These are phyloP conservation scores for Lenzites betulinus DNA, from an alignment of 768 basidiomycete genomes.

Conservation along the genomic window DNA sequence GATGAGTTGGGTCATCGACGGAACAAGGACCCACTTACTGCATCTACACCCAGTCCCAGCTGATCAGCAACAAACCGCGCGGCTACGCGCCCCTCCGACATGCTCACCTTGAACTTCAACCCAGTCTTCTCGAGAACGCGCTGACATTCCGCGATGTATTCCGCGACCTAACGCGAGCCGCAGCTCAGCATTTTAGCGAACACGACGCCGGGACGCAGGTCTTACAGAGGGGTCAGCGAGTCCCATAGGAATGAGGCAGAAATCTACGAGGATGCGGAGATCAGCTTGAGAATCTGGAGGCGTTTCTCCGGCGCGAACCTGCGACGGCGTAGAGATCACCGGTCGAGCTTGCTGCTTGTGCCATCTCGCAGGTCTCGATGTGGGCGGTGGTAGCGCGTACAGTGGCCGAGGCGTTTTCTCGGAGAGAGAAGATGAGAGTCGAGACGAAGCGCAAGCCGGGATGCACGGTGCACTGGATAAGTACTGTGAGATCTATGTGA, in stretches of 20 bases:
- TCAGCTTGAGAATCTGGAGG: background rate
- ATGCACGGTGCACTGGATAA: too few relatives aligned
- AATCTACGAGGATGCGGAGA: constrained; percentile 51
- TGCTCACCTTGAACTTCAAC: constrained; percentile 74
- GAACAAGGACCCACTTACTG: constrained; percentile 50
- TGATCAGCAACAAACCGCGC: background rate
- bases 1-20: too few relatives aligned
- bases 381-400: background rate
- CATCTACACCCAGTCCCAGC: constrained; percentile 45
- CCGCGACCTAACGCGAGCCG: constrained; percentile 57
- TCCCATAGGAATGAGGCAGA: constrained; percentile 88
- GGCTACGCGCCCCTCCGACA: background rate
- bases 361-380: background rate
- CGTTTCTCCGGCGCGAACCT: background rate
- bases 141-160: constrained; percentile 81
- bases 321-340: constrained; percentile 26
- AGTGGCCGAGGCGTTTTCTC: background rate
- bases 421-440: background rate
- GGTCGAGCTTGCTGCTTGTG: constrained; percentile 3
- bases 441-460: too few relatives aligned
- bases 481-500: too few relatives aligned
- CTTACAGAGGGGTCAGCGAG: constrained; percentile 71
- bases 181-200: constrained; percentile 22
- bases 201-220: constrained; percentile 16
- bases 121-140: constrained; percentile 82